Evolutionary conservation across 2,329 filamentous ascomycete species (phyloP).

Genomic region (Conoideocrella luteorostrata): DNA sequence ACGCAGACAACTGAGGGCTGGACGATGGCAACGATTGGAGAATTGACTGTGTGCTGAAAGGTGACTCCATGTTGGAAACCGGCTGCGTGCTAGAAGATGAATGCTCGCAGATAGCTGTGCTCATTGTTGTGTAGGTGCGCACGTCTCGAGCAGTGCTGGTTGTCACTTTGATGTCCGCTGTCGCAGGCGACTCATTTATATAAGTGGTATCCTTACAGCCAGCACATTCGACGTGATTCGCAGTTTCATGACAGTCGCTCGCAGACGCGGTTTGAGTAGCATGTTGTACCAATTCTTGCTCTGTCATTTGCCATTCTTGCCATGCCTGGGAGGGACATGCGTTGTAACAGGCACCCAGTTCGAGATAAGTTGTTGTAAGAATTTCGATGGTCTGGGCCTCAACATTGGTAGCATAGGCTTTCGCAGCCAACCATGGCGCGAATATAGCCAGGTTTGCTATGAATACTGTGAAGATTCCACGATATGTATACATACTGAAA

Average conservation of each 20-base stretch:
- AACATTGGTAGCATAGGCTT: background rate
- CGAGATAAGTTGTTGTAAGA: background rate
- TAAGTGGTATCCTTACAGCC: background rate
- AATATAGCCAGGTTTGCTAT: background rate
- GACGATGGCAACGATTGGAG: too few relatives aligned
- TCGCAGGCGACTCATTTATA: background rate
- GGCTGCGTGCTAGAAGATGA: too few relatives aligned
- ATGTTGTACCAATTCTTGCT: background rate
- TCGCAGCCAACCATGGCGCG: background rate
- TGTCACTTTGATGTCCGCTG: background rate
- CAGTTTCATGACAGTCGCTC: background rate
- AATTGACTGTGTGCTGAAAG: too few relatives aligned
- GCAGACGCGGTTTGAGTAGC: background rate
- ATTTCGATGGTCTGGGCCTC: background rate
- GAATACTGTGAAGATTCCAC: background rate
- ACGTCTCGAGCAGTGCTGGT: background rate
- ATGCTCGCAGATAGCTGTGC: too few relatives aligned
- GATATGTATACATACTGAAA: background rate
- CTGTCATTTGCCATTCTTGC: background rate
- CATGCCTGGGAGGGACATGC: background rate
- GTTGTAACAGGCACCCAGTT: background rate
- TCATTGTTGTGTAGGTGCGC: background rate
- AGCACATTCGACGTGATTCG: background rate
- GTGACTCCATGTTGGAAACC: too few relatives aligned
- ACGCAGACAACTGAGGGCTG: too few relatives aligned